A percentile compares a stretch with the other conserved stretches of the same genome.
These are phyloP conservation scores for Leucosporidium creatinivorum DNA, from an alignment of 768 basidiomycete species.

Conservation along the genomic window DNA sequence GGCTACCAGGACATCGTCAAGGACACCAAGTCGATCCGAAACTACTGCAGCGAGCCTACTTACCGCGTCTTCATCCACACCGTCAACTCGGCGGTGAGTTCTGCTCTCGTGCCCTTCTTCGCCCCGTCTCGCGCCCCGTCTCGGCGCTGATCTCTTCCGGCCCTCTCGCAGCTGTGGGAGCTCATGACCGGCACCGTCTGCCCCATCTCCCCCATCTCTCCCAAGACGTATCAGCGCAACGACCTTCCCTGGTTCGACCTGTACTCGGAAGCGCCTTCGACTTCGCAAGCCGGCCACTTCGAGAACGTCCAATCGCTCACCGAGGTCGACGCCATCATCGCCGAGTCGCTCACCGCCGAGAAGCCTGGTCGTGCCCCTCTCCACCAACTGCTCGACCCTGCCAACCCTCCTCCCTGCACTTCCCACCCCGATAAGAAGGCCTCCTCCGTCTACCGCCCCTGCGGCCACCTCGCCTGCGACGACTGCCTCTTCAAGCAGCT, in stretches of 20 bases:
- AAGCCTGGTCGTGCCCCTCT: no score
- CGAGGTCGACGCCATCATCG: neutral
- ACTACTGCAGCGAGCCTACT: neutral
- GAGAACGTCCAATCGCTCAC: constrained; percentile 1
- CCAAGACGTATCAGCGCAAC: neutral
- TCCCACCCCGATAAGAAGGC: neutral
- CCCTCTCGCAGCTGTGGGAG: neutral
- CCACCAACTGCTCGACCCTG: neutral
- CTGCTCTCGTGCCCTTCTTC: neutral
- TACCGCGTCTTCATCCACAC: constrained; percentile 2
- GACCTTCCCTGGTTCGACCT: constrained; percentile 1
- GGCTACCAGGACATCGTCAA: neutral
- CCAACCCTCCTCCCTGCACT: neutral
- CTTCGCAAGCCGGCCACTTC: neutral
- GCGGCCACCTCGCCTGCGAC: constrained; percentile 2
- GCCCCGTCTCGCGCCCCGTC: neutral
- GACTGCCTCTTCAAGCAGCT: neutral
- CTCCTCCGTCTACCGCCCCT: neutral
- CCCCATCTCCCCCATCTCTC: neutral
- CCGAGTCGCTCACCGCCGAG: neutral
- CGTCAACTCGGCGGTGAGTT: neutral
- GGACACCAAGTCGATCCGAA: neutral
- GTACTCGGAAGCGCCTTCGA: neutral
- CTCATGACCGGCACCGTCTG: neutral
- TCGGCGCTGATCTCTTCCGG: neutral